A percentile compares a stretch with the other conserved stretches of the same genome.
Evolutionary conservation across 2,329 filamentous ascomycete species (phyloP).

Genomic region (Claviceps pusilla): DNA sequence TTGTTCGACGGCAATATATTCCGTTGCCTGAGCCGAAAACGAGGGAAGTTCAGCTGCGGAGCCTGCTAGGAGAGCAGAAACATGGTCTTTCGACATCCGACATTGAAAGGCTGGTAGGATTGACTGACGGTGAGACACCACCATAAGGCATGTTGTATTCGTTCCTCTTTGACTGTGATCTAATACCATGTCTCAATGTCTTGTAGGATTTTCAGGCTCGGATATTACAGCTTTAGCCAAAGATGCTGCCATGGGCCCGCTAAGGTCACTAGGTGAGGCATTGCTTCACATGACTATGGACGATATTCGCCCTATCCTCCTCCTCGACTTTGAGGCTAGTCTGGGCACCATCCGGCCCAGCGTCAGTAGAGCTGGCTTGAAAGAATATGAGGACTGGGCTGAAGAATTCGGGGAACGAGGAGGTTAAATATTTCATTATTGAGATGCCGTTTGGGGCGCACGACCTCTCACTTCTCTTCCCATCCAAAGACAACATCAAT

Average conservation of each 20-base stretch:
- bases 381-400: slow-evolving; percentile 90
- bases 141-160: background rate
- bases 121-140: slow-evolving; percentile 60
- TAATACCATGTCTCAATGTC: slow-evolving; percentile 2
- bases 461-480: background rate
- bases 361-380: slow-evolving; percentile 70
- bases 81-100: slow-evolving; percentile 60
- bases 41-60: slow-evolving; percentile 62
- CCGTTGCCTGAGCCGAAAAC: slow-evolving; percentile 78
- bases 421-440: slow-evolving; percentile 31
- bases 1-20: slow-evolving; percentile 90
- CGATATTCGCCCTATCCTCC: slow-evolving; percentile 73
- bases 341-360: slow-evolving; percentile 75
- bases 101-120: slow-evolving; percentile 54
- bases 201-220: slow-evolving; percentile 81
- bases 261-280: slow-evolving; percentile 79
- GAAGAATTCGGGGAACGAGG: slow-evolving; percentile 83
- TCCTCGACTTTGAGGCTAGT: slow-evolving; percentile 73
- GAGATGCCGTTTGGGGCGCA: background rate
- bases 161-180: background rate
- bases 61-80: slow-evolving; percentile 72
- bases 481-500: background rate
- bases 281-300: slow-evolving; percentile 86
- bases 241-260: slow-evolving; percentile 92
- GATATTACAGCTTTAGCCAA: slow-evolving; percentile 95